Conservation (phyloP, 2,329 filamentous ascomycete species). For the Zymoseptoria pseudotritici region DNA sequence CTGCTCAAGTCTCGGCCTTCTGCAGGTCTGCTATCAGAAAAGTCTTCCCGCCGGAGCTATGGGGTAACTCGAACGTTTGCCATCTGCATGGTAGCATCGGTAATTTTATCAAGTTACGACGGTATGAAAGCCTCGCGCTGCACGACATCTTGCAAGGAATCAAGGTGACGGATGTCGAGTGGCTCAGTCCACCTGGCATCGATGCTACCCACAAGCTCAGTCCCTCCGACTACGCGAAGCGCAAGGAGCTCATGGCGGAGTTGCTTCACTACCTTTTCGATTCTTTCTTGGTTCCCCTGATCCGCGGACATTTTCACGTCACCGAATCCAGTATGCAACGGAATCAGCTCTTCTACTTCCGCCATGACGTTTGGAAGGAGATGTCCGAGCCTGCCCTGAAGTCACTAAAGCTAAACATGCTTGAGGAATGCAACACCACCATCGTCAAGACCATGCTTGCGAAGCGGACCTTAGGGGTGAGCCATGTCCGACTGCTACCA, state of each 20-base stretch:
- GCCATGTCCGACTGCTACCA: constrained; percentile 72
- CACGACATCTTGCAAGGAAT: constrained; percentile 71
- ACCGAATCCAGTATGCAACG: constrained; percentile 80
- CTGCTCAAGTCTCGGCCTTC: constrained; percentile 70
- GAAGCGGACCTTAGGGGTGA: constrained; percentile 62
- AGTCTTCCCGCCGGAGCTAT: constrained; percentile 68
- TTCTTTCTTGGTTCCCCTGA: constrained; percentile 77
- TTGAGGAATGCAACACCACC: constrained; percentile 63
- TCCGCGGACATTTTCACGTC: constrained; percentile 85
- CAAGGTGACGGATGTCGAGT: constrained; percentile 46
- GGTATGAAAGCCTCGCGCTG: constrained; percentile 73
- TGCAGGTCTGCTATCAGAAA: constrained; percentile 68
- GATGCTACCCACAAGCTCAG: constrained; percentile 50
- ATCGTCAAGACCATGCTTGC: constrained; percentile 53
- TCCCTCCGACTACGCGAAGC: constrained; percentile 65
- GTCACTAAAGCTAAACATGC: constrained; percentile 62
- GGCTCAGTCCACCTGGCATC: constrained; percentile 57
- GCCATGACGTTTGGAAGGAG: constrained; percentile 82
- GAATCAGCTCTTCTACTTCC: constrained; percentile 83
- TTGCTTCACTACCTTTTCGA: constrained; percentile 91
- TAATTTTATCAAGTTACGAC: constrained; percentile 66
- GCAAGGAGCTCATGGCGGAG: constrained; percentile 71
- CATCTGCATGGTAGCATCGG: constrained; percentile 63
- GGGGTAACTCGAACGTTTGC: constrained; percentile 61
- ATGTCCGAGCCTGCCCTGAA: constrained; percentile 66